Percentiles rank a stretch among this genome's conserved stretches.
phyloP scores from a whole-genome alignment of 208 protist genomes.

The Giardia duodenalis region DNA sequence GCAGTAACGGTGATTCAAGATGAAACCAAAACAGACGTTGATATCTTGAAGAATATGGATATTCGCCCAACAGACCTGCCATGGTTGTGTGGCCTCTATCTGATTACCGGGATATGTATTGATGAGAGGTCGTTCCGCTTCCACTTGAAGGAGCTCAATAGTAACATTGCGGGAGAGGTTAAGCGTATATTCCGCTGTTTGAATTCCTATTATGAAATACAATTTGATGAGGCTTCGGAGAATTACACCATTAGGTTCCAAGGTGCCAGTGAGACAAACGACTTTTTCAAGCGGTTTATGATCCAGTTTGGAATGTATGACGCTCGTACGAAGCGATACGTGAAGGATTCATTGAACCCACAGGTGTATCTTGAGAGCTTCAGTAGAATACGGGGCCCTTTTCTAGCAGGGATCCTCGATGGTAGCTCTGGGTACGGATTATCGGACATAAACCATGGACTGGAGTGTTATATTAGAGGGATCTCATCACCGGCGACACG shows the following conservation, averaged over 20 bases:
- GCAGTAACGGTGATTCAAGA: slow-evolving; percentile 9
- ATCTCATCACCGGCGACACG: not conserved
- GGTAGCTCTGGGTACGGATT: slow-evolving; percentile 17
- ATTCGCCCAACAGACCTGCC: slow-evolving; percentile 18
- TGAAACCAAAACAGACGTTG: not conserved
- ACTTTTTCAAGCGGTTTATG: slow-evolving; percentile 22
- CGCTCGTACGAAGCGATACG: not conserved
- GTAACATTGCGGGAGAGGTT: not conserved
- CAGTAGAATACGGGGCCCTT: slow-evolving; percentile 11
- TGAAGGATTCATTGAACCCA: not conserved
- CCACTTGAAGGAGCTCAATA: not conserved
- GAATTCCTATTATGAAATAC: not conserved
- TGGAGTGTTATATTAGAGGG: slow-evolving; percentile 20
- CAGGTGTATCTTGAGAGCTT: not conserved
- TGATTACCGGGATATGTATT: not conserved
- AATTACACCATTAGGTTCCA: not conserved
- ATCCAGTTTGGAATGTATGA: not conserved
- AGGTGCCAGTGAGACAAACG: not conserved
- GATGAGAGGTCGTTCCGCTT: not conserved
- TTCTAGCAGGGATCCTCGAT: slow-evolving; percentile 27
- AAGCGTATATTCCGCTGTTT: not conserved
- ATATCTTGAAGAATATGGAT: not conserved
- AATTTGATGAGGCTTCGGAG: not conserved
- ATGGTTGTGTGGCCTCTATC: not conserved
- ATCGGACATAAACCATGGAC: slow-evolving; percentile 2